A percentile compares a stretch with the other conserved stretches of the same genome.
Evolutionary conservation across 495 filamentous ascomycete species (phyloP).

Genomic region (Neurospora terricola): DNA sequence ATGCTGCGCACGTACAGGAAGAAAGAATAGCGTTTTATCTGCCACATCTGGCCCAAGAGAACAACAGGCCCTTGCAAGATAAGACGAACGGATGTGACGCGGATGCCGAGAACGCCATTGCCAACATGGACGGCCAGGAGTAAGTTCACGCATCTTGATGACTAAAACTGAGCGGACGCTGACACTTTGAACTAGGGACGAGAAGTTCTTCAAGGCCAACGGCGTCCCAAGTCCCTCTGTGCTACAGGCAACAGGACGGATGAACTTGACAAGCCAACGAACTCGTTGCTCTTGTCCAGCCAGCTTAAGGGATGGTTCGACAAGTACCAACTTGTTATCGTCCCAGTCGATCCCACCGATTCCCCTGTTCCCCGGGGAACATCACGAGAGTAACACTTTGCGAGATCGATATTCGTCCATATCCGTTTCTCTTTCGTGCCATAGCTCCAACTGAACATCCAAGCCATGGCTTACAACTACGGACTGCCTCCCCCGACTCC

Average conservation of each 20-base stretch:
- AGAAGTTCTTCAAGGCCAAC: conserved; percentile 77
- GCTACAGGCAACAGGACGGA: too few species aligned
- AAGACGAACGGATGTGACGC: conserved; percentile 47
- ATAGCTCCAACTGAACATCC: neutral
- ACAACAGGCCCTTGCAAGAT: neutral
- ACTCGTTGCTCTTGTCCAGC: too few species aligned
- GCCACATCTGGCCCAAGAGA: conserved; percentile 34
- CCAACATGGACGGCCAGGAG: neutral
- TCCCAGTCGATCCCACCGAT: too few species aligned
- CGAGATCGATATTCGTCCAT: too few species aligned
- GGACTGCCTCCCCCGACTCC: neutral
- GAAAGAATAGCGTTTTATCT: conserved; percentile 47
- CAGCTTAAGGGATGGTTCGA: too few species aligned
- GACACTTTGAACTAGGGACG: conserved; percentile 42
- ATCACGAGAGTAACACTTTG: too few species aligned
- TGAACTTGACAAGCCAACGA: too few species aligned
- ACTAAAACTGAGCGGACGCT: neutral
- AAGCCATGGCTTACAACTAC: neutral
- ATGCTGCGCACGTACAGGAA: conserved; percentile 21
- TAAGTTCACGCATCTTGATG: neutral
- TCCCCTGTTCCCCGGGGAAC: too few species aligned
- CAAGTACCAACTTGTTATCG: too few species aligned
- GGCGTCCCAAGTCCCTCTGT: conserved; percentile 48
- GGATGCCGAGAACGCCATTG: conserved; percentile 10
- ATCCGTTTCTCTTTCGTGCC: neutral